Evolutionary conservation across 306 rosid genomes (phyloP).

Genomic region (Notholithocarpus densiflorus): DNA sequence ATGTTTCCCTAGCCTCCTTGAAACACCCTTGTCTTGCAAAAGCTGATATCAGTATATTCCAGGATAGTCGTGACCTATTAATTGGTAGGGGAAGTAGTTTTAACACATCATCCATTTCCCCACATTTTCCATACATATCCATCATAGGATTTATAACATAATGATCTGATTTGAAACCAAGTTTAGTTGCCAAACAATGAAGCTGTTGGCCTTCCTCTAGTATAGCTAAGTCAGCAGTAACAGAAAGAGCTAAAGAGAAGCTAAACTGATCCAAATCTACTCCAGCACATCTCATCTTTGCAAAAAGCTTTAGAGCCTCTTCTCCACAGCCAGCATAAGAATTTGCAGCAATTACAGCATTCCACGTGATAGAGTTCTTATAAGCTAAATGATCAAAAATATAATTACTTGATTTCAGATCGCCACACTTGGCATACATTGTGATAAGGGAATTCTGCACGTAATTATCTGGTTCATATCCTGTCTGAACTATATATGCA

Average conservation of each 20-base stretch:
- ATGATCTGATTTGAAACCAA: constrained; percentile 66
- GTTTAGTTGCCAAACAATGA: constrained; percentile 65
- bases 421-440: constrained; percentile 82
- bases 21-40: constrained; percentile 79
- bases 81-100: constrained; percentile 53
- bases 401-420: constrained; percentile 54
- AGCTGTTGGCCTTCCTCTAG: constrained; percentile 90
- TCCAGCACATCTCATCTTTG: constrained; percentile 57
- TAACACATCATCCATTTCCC: constrained; percentile 72
- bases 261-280: constrained; percentile 72
- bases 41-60: constrained; percentile 88
- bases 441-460: constrained; percentile 84
- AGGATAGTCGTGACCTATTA: constrained; percentile 60
- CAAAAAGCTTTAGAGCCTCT: constrained; percentile 66
- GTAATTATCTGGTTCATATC: constrained; percentile 63
- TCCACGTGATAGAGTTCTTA: constrained; percentile 73
- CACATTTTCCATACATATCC: constrained; percentile 98
- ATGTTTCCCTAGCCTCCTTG: constrained; percentile 60
- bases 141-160: constrained; percentile 69
- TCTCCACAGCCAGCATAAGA: constrained; percentile 69
- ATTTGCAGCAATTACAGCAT: constrained; percentile 79
- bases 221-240: constrained; percentile 71
- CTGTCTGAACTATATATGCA: constrained; percentile 51
- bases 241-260: constrained; percentile 67
- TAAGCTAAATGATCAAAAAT: constrained; percentile 49